Conservation (phyloP, 768 basidiomycete genomes). For the Plicaturopsis crispa region DNA sequence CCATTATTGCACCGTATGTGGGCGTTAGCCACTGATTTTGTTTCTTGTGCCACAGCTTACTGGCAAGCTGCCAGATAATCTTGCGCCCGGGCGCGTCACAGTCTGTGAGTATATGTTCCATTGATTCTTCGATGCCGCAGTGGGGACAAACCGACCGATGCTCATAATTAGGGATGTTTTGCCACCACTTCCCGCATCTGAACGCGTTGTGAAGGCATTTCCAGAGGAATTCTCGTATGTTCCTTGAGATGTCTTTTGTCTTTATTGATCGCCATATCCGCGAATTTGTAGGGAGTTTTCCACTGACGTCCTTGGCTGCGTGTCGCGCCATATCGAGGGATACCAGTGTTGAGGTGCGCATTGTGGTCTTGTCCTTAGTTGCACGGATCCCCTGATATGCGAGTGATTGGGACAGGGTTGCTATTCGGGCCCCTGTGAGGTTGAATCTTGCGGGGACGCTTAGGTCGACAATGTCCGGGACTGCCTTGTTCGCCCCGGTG, state of each 20-base stretch:
- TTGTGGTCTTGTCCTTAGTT: neutral
- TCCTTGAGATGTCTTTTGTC: neutral
- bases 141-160: conserved; percentile 7
- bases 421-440: conserved; percentile 9
- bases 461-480: neutral
- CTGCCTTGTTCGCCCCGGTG: conserved; percentile 7
- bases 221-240: conserved; percentile 12
- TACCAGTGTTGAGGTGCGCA: too few relatives aligned
- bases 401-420: conserved; percentile 10
- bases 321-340: neutral
- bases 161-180: conserved; percentile 9
- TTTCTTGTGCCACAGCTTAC: conserved; percentile 13
- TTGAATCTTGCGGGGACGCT: neutral
- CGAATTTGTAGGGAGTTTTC: neutral
- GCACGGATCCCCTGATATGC: conserved; percentile 10
- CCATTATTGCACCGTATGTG: conserved; percentile 12
- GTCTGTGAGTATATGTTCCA: conserved; percentile 22
- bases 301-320: neutral
- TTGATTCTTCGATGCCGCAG: conserved; percentile 13
- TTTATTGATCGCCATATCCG: neutral
- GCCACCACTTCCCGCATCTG: conserved; percentile 19
- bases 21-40: conserved; percentile 7
- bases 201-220: conserved; percentile 15
- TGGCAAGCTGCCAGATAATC: conserved; percentile 14
- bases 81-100: conserved; percentile 16